Base-by-base conservation (phyloP, 2,329 filamentous ascomycete genomes). In the Penicillium verrucosum region DNA sequence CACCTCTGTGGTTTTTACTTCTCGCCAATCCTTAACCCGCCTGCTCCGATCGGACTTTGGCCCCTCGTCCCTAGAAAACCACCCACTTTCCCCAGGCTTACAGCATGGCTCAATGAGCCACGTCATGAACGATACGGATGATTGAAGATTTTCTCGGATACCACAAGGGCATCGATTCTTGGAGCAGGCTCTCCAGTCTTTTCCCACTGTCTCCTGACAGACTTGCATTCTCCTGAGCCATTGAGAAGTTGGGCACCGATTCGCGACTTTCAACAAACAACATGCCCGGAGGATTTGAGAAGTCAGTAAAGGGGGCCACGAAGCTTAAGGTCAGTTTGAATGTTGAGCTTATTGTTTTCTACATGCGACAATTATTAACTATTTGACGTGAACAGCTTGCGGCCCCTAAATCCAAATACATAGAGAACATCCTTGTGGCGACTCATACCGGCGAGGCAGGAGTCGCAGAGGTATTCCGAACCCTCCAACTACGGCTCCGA, bases 351-450 rank as follows among this genome's bases (percentile, higher is more conserved):
- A 21, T 25, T 32, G 0, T n/a, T 44, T 8, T 34, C 4, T 10
- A 4, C 8, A 30, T 34, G 40, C 16, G 45, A 32, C 53, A 49
- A 7, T 38, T 21, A 47, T 51, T 66, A 29, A 65, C 40, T 66
- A 56, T 68, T 58, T 53, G 43, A 48, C 56, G 30, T 42, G 29
- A 38, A 61, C 70, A 95, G 90, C 89, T 92, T 77, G 94, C 94
- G 65, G 90, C 94, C 60, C 94, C 94, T 50, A 99, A 99, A 80
- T 94, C 93, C 55, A 99, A 99, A 78, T 99, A 97, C 80, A 95
- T 99, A 80, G 94, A 99, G 76, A 92, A 97, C 73, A 97, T 99
- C 71, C 84, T 99, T 56, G 84, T 97, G 65, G 93, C 94, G 61
- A 99, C 94, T 37, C 91, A 97, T 77, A 89, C 92, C 23, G 94